Evolutionary conservation across 2,329 filamentous ascomycete species (phyloP), one percentile per base, ranked within the genome.

Genomic region (Sporothrix schenckii): DNA sequence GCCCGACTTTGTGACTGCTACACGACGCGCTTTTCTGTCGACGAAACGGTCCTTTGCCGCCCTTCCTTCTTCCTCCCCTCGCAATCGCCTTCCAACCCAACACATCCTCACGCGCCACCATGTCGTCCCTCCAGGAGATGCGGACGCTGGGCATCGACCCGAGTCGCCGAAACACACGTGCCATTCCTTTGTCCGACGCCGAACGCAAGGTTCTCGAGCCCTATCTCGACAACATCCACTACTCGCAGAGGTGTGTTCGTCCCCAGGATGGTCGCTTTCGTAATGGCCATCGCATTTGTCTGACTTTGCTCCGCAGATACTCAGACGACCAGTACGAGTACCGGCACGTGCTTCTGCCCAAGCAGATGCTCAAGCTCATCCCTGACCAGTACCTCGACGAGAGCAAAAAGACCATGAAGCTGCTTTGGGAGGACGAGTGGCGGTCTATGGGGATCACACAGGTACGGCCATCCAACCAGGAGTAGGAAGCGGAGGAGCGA

Each of bases 381-480:
- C 95, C 95, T 24, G 91, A 94, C 79, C 94, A 97, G 74, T 80
- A 79, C 68, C 77, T 78, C 56, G 78, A 79, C 70, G 86, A 89
- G 66, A 84, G 88, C 68, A 93, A 97, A 81, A 95, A 95, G 73
- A 98, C 94, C 6, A 83, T 99, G 80, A 99, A 98, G 84, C 84
- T 99, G 75, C 83, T 99, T 72, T 97, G 94, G 94, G 95, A 99
- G 81, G 94, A 98, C 75, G 95, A 99, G 83, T 99, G 95, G 95
- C 90, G 95, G 81, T 93, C 91, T 49, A 86, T 99, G 78, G 95
- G 95, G 66, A 99, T 99, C 79, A 99, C 95, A 75, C 94, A 97
- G 89, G 93, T 97, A 83, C 63, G 85, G 14, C 19, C 5, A 1
- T 21, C 13, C 16, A n/a, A 16, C 44, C 7, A 9, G 61, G 13